Evolutionary conservation across 805 yeast species (phyloP), one percentile per base, ranked within the genome.

Genomic region (Hanseniaspora lachancei): DNA sequence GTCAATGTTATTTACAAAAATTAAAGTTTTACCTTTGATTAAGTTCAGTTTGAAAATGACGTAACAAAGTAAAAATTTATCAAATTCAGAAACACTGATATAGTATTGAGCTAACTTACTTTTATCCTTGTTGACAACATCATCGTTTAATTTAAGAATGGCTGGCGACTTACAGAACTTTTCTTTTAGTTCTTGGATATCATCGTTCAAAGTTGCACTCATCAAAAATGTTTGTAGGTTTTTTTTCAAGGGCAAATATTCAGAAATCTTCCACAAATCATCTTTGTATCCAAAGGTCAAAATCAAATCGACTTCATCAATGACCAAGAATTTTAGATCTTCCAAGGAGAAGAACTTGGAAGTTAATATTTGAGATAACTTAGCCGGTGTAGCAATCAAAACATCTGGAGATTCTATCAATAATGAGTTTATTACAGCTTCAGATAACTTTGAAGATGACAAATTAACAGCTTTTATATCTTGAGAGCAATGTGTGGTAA

Each of bases 191-290:
- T 77, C 79, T 58, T 86, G 80, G 60, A 91, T 79, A 59, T 91
- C 97, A 46, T 87, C 95, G 64, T 81, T 86, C 58, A 93, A 72
- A 3, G 98, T 93, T 2, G 98, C 98, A 69, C 95, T 86, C 97
- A 93, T 93, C 61, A 93, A 72, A 70, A 88, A 93, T 2, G 93
- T 82, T 71, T 93, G 98, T 61, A 86, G 72, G 58, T 78, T 80
- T 59, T 84, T 84, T 64, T 81, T 82, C 58, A 82, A 71, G n/a
- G 89, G 88, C 59, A 89, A 70, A 59, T 70, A 77, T 27, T 75
- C 73, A 9, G 84, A 76, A 60, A 93, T 76, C 62, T 76, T 77
- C 43, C 77, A 72, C 59, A 91, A 74, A 69, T 93, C 98, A 9
- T 87, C 95, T 61, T 81, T 78, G 67, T 93, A 88, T 24, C 98